Conservation (phyloP, 768 basidiomycete species). For the Xerocomellus intermedius region DNA sequence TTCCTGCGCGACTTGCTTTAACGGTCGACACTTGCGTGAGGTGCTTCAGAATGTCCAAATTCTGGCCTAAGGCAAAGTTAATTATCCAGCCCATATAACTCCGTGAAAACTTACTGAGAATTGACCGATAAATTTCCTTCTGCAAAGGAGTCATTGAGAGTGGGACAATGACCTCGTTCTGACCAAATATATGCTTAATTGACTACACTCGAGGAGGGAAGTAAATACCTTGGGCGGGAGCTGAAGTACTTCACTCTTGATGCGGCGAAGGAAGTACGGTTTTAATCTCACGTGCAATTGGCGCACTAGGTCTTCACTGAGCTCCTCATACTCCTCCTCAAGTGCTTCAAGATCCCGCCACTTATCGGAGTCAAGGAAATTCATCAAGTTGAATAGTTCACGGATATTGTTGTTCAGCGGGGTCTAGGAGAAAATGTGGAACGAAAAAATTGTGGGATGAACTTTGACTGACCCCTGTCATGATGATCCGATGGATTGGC, state of each 20-base stretch:
- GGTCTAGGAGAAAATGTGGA: conserved; percentile 47
- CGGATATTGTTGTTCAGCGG: conserved; percentile 96
- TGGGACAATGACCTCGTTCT: conserved; percentile 93
- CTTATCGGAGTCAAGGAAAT: conserved; percentile 80
- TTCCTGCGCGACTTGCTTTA: conserved; percentile 28
- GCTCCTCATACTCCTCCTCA: conserved; percentile 69
- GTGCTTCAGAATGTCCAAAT: conserved; percentile 61
- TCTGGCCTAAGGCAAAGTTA: conserved; percentile 52
- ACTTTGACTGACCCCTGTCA: conserved; percentile 68
- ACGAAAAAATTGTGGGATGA: background rate
- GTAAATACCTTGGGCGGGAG: conserved; percentile 81
- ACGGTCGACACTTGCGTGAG: conserved; percentile 48
- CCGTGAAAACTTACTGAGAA: conserved; percentile 54
- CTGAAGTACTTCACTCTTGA: conserved; percentile 90
- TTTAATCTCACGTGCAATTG: conserved; percentile 75
- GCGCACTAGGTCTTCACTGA: conserved; percentile 78
- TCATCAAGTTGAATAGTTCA: conserved; percentile 96
- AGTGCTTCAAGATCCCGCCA: conserved; percentile 77
- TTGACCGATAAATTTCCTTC: conserved; percentile 82
- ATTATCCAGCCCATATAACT: conserved; percentile 15
- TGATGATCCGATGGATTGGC: conserved; percentile 75
- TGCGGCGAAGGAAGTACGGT: conserved; percentile 90
- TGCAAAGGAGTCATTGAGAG: conserved; percentile 86
- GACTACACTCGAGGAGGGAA: background rate
- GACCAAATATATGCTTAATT: conserved; percentile 4